Percentiles rank a stretch among this genome's conserved stretches.
Evolutionary conservation across 1,284 basidiomycete genomes (phyloP).

Genomic region (Naganishia albida): DNA sequence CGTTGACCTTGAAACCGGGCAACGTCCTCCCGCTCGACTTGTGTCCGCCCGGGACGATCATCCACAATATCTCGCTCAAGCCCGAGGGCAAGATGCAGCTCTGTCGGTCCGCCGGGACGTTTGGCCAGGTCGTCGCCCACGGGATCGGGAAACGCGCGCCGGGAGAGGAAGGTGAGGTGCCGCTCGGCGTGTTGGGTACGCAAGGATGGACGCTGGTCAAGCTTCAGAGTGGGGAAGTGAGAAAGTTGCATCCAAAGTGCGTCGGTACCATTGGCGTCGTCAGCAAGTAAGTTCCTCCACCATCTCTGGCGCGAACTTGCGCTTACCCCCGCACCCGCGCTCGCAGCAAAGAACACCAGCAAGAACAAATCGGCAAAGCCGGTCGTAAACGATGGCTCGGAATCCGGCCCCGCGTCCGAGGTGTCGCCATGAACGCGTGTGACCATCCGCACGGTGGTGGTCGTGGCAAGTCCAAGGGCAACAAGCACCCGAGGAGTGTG

Average conservation of each 20-base stretch:
- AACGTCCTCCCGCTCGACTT: slow-evolving; percentile 90
- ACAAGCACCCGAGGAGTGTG: slow-evolving; percentile 86
- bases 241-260: slow-evolving; percentile 78
- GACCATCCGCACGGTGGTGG: slow-evolving; percentile 98
- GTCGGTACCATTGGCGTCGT: slow-evolving; percentile 89
- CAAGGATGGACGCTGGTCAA: slow-evolving; percentile 65
- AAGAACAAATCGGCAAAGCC: slow-evolving; percentile 83
- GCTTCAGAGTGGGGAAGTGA: slow-evolving; percentile 89
- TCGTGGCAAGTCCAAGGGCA: slow-evolving; percentile 94
- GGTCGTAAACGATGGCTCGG: slow-evolving; percentile 89
- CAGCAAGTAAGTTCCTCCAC: slow-evolving; percentile 65
- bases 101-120: slow-evolving; percentile 85
- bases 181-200: slow-evolving; percentile 40
- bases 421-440: slow-evolving; percentile 97
- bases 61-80: slow-evolving; percentile 80
- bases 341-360: slow-evolving; percentile 73
- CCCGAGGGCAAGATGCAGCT: slow-evolving; percentile 78
- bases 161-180: slow-evolving; percentile 45
- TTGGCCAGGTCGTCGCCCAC: slow-evolving; percentile 76
- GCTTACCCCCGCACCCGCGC: background rate
- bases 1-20: slow-evolving; percentile 81
- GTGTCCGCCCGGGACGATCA: slow-evolving; percentile 86
- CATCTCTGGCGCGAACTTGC: background rate
- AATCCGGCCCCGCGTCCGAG: slow-evolving; percentile 80
- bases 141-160: slow-evolving; percentile 60